Evolutionary conservation across 306 rosid genomes (phyloP), one percentile per base, ranked within the genome.

Genomic region (Parietaria judaica): DNA sequence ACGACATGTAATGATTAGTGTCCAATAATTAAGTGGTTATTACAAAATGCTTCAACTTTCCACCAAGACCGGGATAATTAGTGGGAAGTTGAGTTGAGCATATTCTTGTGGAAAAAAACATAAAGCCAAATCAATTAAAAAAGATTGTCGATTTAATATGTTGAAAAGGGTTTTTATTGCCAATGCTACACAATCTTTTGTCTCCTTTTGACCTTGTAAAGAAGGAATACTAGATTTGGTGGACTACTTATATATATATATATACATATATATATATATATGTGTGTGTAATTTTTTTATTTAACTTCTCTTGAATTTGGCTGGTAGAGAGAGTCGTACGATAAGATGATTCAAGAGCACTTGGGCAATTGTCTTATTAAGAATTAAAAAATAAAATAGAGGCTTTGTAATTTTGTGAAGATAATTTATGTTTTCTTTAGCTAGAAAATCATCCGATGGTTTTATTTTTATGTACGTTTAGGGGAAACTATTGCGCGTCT

Each of bases 1-100:
- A 60, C 48, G 9, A n/a, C 64, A 43, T 14, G 36, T 43, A 43
- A 60, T 60, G 61, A 57, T 60, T 60, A 60, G 64, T n/a, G 17
- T 43, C 64, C 51, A 43, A 41, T 60, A 60, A 60, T 60, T 60
- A 60, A 60, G 64, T 44, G 41, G 38, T 60, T 23, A 60, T 60
- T 60, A 60, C 64, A 36, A 60, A 60, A 60, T 41, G 41, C 51
- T 60, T 60, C 41, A 60, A 43, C 37, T 51, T 60, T 44, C 13
- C 38, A 60, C 39, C 41, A 60, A 60, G 11, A 43, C 38, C 51
- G 44, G 36, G 64, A 43, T 16, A 41, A 60, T 36, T 43, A 51
- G 51, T 50, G 45, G 9, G 45, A 5, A 41, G 7, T 41, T 41
- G 48, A 41, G 64, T 43, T 60, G 46, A 43, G 51, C 16, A 60